phyloP scores from a whole-genome alignment of 1,284 basidiomycete genomes.

The Hemileia vastatrix region DNA sequence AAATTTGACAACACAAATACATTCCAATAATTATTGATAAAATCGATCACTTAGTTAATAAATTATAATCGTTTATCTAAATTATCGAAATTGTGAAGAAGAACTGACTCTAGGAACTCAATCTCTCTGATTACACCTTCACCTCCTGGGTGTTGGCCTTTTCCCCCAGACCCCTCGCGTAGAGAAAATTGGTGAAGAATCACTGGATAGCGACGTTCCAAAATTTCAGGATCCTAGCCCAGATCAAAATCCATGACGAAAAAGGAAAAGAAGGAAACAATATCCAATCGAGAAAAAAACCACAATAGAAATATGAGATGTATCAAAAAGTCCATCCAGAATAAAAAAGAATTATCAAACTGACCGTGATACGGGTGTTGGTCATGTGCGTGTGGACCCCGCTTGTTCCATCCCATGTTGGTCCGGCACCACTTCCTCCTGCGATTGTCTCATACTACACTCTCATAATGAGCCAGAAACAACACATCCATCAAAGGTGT shows the following conservation, averaged over 20 bases:
- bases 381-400: conserved; percentile 61
- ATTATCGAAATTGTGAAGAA: background rate
- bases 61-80: background rate
- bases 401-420: conserved; percentile 65
- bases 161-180: conserved; percentile 64
- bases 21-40: background rate
- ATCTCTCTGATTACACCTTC: conserved; percentile 80
- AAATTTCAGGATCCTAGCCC: conserved; percentile 83
- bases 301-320: background rate
- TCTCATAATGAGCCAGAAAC: conserved; percentile 6
- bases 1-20: no score
- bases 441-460: conserved; percentile 59
- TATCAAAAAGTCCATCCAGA: background rate
- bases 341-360: background rate
- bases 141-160: conserved; percentile 69
- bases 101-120: conserved; percentile 61
- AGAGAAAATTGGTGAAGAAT: conserved; percentile 71
- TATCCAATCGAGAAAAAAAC: background rate
- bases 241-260: conserved; percentile 42
- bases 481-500: background rate
- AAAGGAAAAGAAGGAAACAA: background rate
- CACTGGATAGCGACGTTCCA: conserved; percentile 82
- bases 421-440: conserved; percentile 84
- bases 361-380: conserved; percentile 55
- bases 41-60: no score